Conservation (phyloP, 225 moss, liverwort and hornwort species). For the Lunularia cruciata region DNA sequence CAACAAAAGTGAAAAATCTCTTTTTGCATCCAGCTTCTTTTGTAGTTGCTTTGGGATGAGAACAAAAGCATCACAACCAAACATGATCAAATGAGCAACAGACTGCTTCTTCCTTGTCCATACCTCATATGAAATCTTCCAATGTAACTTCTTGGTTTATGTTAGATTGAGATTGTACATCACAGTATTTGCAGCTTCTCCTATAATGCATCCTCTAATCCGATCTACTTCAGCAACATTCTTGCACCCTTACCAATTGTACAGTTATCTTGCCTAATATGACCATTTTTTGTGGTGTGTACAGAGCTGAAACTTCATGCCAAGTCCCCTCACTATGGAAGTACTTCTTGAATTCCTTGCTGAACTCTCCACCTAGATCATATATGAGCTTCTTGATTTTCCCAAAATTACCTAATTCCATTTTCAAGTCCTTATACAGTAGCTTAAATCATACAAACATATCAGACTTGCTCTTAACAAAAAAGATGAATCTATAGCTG, state of each 20-base stretch:
- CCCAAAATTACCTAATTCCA: not conserved
- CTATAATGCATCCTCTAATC: not conserved
- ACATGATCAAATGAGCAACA: conserved; percentile 14
- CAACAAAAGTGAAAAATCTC: not conserved
- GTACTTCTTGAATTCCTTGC: not conserved
- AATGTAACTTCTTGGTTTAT: not conserved
- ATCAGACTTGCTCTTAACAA: too few relatives aligned
- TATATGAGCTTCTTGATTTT: not conserved
- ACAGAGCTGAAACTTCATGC: conserved; percentile 12
- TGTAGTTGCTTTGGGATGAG: conserved; percentile 10
- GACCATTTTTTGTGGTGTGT: conserved; percentile 7
- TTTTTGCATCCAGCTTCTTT: conserved; percentile 17
- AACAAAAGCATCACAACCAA: conserved; percentile 15
- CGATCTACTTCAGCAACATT: not conserved
- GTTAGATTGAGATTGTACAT: conserved; percentile 1
- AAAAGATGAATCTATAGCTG: too few relatives aligned
- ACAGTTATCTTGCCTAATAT: conserved; percentile 1
- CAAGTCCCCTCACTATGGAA: not conserved
- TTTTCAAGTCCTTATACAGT: not conserved
- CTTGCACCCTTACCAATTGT: conserved; percentile 2
- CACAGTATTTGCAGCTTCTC: conserved; percentile 1
- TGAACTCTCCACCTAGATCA: conserved; percentile 19
- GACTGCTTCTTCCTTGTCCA: conserved; percentile 13
- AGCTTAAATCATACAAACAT: conserved; percentile 6
- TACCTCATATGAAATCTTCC: conserved; percentile 6